Percentiles rank a stretch among this genome's conserved stretches.
Conservation (phyloP, 2,329 filamentous ascomycete species). For the Didymella segeticola region DNA sequence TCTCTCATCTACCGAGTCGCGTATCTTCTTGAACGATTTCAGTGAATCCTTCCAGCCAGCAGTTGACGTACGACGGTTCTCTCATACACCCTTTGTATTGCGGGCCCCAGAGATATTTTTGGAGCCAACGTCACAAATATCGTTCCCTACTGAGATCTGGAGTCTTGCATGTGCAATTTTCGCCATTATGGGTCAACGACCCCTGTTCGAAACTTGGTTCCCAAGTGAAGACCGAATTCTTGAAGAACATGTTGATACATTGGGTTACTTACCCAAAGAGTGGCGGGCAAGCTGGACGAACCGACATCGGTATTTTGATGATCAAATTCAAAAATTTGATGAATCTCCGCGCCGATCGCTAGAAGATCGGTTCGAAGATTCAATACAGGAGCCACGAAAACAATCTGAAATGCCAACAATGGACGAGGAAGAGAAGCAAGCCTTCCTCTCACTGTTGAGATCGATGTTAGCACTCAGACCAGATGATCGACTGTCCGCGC, state of each 20-base stretch:
- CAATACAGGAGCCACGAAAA: constrained; percentile 12
- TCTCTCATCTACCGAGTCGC: constrained; percentile 10
- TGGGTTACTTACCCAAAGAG: background rate
- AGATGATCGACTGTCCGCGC: constrained; percentile 16
- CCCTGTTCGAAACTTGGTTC: background rate
- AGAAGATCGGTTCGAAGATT: constrained; percentile 15
- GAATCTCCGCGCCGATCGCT: background rate
- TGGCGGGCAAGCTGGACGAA: background rate
- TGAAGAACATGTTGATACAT: background rate
- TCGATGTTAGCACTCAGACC: constrained; percentile 19
- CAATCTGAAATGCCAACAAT: constrained; percentile 9
- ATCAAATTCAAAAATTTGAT: background rate
- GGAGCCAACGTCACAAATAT: background rate
- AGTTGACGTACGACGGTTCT: no score
- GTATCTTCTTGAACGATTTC: constrained; percentile 18
- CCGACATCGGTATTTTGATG: background rate
- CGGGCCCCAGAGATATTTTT: constrained; percentile 14
- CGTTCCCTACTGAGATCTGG: background rate
- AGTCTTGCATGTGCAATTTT: no score
- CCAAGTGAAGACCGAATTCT: background rate
- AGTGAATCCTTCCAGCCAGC: constrained; percentile 19
- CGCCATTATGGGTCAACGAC: no score
- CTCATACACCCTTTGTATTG: no score
- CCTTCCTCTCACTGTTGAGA: constrained; percentile 13
- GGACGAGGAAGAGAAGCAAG: constrained; percentile 14